Percentiles rank a stretch among this genome's conserved stretches.
phyloP scores from a whole-genome alignment of 352 stramenopile genomes.

The Globisporangium takayamanum region DNA sequence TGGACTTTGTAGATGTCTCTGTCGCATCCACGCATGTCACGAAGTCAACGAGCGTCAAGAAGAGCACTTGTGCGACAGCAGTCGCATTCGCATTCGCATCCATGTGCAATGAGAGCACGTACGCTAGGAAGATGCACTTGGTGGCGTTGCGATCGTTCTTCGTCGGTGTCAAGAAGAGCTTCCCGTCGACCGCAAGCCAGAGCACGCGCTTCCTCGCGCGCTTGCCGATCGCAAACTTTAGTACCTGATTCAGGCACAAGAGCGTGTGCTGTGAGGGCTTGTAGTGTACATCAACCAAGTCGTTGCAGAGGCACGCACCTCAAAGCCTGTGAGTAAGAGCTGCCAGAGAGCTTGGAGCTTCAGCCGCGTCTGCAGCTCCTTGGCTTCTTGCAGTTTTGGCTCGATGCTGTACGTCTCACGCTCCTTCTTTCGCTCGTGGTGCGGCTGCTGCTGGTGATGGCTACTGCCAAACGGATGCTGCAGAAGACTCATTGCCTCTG shows the following conservation, averaged over 20 bases:
- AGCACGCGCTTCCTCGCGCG: constrained; percentile 38
- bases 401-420: constrained; percentile 25
- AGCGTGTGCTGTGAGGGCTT: not conserved
- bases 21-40: not conserved
- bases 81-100: not conserved
- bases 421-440: constrained; percentile 6
- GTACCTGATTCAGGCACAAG: constrained; percentile 12
- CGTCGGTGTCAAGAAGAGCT: constrained; percentile 29
- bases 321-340: constrained; percentile 45
- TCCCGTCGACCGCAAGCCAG: constrained; percentile 39
- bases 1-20: constrained; percentile 41
- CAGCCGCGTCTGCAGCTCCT: constrained; percentile 25
- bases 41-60: too few relatives aligned
- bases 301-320: constrained; percentile 12
- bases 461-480: constrained; percentile 15
- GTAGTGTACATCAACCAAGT: not conserved
- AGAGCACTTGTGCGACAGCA: not conserved
- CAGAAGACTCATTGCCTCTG: constrained; percentile 29
- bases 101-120: constrained; percentile 4
- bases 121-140: constrained; percentile 42
- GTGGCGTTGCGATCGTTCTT: constrained; percentile 40
- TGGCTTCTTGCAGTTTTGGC: constrained; percentile 16
- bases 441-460: constrained; percentile 2
- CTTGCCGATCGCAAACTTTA: constrained; percentile 43
- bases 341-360: constrained; percentile 55